Conservation (phyloP, 2,329 filamentous ascomycete species). For the Aspergillus fijiensis region DNA sequence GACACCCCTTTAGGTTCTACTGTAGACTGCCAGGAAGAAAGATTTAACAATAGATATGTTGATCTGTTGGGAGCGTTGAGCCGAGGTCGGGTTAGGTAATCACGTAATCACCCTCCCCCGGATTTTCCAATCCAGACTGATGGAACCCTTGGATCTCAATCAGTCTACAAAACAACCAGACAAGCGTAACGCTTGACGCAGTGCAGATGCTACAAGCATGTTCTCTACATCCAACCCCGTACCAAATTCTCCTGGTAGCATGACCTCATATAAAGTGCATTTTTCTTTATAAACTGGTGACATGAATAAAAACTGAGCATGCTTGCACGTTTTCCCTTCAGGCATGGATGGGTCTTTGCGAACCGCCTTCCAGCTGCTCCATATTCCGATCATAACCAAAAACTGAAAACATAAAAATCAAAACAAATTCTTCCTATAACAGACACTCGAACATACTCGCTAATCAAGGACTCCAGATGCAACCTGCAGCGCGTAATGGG, state of each 20-base stretch:
- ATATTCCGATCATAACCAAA: not conserved
- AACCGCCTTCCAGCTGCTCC: no score
- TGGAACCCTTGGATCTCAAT: not conserved
- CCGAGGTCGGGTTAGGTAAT: slow-evolving; percentile 1
- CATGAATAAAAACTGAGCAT: not conserved
- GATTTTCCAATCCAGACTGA: not conserved
- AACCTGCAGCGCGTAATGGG: slow-evolving; percentile 20
- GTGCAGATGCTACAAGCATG: no score
- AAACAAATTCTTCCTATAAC: slow-evolving; percentile 11
- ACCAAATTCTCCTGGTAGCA: not conserved
- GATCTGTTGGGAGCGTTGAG: not conserved
- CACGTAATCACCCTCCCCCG: slow-evolving; percentile 1
- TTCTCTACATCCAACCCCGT: no score
- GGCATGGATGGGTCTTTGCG: not conserved
- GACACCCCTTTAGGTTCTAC: no score
- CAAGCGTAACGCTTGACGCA: no score
- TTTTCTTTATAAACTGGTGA: not conserved
- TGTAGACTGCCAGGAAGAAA: no score
- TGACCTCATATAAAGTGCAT: not conserved
- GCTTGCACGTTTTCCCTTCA: not conserved
- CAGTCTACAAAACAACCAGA: not conserved
- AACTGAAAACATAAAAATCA: not conserved
- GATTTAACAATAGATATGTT: not conserved
- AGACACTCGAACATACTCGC: slow-evolving; percentile 17
- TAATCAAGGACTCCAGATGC: slow-evolving; percentile 21